Evolutionary conservation across 2,329 filamentous ascomycete genomes (phyloP), one percentile per base, ranked within the genome.

Genomic region (Zasmidium citrigriseum): DNA sequence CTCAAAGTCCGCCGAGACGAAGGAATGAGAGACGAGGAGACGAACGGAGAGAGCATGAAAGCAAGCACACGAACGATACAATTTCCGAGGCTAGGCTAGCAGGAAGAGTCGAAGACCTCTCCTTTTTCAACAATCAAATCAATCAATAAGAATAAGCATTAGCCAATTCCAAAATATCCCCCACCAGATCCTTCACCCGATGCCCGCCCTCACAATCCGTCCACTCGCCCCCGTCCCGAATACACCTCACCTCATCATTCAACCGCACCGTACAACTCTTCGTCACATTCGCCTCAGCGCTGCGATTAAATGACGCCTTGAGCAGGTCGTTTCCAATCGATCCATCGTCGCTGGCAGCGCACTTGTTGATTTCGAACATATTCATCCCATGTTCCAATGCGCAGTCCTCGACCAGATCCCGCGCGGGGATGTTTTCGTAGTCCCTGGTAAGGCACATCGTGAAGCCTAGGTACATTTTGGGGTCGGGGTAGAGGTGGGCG

Each of bases 321-420:
- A 58, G 49, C 25, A 52, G 80, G 24, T 82, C 80, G 66, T 91
- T 78, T 2, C 87, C 89, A 59, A 87, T 83, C 1, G 85, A 86
- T 25, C 91, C 90, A 65, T 91, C 86, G 59, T 96, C 88, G 61
- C 84, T 82, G 44, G 88, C 88, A 46, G 91, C 88, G 73, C 95
- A 99, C 20, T 88, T 81, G 73, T 98, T 96, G 55, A 99, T 76
- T 63, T 84, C 82, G 23, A 86, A 82, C 72, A 97, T 91, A 69
- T 95, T 88, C 50, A 98, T 87, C 24, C 91, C 92, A 70, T 96
- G 91, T 76, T 98, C 91, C 52, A 96, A 80, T 2, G 95, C 91
- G 73, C 95, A 99, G 71, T 91, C 87, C 72, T 96, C 84, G 44
- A 97, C 83, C 18, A 97, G 82, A n/a, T 82, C 81, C 52, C 88